Evolutionary conservation across 768 basidiomycete species (phyloP), one percentile per base, ranked within the genome.

Genomic region (Phylloporus sp.): DNA sequence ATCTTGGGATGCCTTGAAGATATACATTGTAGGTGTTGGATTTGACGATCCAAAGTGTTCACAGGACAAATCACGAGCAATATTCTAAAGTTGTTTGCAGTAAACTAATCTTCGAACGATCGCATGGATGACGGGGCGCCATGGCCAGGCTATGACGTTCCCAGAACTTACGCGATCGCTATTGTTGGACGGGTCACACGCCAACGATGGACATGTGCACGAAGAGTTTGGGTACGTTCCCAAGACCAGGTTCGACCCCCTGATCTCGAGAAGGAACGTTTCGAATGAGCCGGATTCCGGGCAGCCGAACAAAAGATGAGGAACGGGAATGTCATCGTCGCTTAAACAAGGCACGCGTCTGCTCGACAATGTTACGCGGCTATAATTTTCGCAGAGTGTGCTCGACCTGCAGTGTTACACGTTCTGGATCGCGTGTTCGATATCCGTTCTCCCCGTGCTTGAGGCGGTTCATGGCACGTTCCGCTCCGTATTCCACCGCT

Each of bases 1-100:
- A 60, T 14, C 56, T 71, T 14, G 74, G 72, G 33, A 75, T 76
- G 70, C 33, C 48, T 72, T 67, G 70, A 75, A 77, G 54, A 75
- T 74, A 40, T 74, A 68, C 38, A 74, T 73, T 70, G 46, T 21
- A 14, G 18, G 8, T 14, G 21, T 26, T 11, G 5, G n/a, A 21
- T 15, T 33, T 10, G 17, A n/a, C 17, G 17, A 13, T 27, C 18
- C 28, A 7, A 22, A 18, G 5, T 8, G 23, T 26, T 48, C 21
- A 46, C 39, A 71, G 71, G 71, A 10, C 51, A 56, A 11, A 70
- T 71, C 32, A 69, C 63, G 52, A 64, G 23, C 71, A 70, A 3
- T 71, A 70, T 43, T 71, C 71, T n/a, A n/a, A n/a, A 9, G 68
- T 69, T 1, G 65, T 71, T 15, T 70, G 68, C 44, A 70, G 69